Evolutionary conservation across 768 basidiomycete genomes (phyloP).

Genomic region (Tricholoma hemisulphureum): DNA sequence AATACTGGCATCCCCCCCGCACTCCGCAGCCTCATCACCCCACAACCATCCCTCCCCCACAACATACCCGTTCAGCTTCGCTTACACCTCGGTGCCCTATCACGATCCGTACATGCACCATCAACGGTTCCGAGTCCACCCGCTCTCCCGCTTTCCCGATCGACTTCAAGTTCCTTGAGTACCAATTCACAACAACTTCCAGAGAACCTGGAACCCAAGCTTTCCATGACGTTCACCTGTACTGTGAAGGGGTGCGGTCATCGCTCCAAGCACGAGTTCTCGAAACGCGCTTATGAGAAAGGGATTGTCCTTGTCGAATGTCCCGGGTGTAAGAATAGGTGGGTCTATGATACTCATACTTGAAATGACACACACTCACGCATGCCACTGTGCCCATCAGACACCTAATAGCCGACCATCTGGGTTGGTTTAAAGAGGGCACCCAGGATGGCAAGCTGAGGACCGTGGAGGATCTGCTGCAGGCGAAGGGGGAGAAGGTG

Average conservation of each 20-base stretch:
- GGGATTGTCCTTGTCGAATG: slow-evolving; percentile 93
- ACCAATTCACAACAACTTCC: slow-evolving; percentile 33
- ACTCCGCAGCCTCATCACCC: slow-evolving; percentile 40
- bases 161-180: slow-evolving; percentile 9
- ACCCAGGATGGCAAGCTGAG: slow-evolving; percentile 69
- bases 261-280: slow-evolving; percentile 87
- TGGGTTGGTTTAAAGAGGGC: slow-evolving; percentile 89
- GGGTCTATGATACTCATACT: slow-evolving; percentile 24
- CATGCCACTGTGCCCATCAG: slow-evolving; percentile 34
- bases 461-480: slow-evolving; percentile 82
- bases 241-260: slow-evolving; percentile 67
- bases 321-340: slow-evolving; percentile 88
- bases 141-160: background rate
- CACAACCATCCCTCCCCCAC: slow-evolving; percentile 35
- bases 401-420: slow-evolving; percentile 85
- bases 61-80: slow-evolving; percentile 34
- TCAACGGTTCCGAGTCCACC: background rate
- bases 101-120: background rate
- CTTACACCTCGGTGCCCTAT: slow-evolving; percentile 27
- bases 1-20: slow-evolving; percentile 44
- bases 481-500: slow-evolving; percentile 76
- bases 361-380: slow-evolving; percentile 2
- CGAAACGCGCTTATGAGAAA: slow-evolving; percentile 77
- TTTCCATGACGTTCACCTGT: slow-evolving; percentile 85
- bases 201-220: slow-evolving; percentile 52